Percentiles rank a stretch among this genome's conserved stretches.
Evolutionary conservation across 2,329 filamentous ascomycete species (phyloP).

Genomic region (Blumeriella jaapii): DNA sequence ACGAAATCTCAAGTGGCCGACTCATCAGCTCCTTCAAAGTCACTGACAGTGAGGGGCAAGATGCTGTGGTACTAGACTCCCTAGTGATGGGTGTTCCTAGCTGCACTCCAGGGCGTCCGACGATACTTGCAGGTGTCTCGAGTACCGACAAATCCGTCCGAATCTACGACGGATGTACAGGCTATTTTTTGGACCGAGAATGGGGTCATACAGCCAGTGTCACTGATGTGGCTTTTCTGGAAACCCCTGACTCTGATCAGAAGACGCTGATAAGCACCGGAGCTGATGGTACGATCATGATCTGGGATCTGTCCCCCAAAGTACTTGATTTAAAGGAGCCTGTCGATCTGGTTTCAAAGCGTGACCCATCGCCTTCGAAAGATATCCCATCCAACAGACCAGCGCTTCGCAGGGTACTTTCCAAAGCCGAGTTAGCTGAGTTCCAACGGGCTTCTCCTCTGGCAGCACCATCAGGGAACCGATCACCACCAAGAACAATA

Average conservation of each 20-base stretch:
- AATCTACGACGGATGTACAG: slow-evolving; percentile 71
- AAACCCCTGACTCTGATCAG: slow-evolving; percentile 39
- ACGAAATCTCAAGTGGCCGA: slow-evolving; percentile 55
- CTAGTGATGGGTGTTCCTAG: slow-evolving; percentile 53
- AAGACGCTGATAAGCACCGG: slow-evolving; percentile 62
- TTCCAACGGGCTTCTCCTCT: slow-evolving; percentile 47
- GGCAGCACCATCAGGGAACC: slow-evolving; percentile 32
- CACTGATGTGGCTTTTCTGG: slow-evolving; percentile 67
- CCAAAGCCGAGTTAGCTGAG: slow-evolving; percentile 75
- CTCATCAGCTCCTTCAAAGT: slow-evolving; percentile 68
- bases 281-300: slow-evolving; percentile 73
- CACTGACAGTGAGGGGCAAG: slow-evolving; percentile 65
- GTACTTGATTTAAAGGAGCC: slow-evolving; percentile 15
- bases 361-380: slow-evolving; percentile 30
- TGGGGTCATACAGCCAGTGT: slow-evolving; percentile 95
- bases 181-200: slow-evolving; percentile 71
- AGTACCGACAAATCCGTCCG: slow-evolving; percentile 93
- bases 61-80: slow-evolving; percentile 74
- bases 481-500: slow-evolving; percentile 44
- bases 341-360: slow-evolving; percentile 9
- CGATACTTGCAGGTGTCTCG: slow-evolving; percentile 74
- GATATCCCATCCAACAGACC: slow-evolving; percentile 47
- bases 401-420: slow-evolving; percentile 75
- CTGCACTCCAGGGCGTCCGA: slow-evolving; percentile 39
- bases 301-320: slow-evolving; percentile 39